Evolutionary conservation across 805 yeast species (phyloP).

Genomic region (Naumovozyma dairenensis): DNA sequence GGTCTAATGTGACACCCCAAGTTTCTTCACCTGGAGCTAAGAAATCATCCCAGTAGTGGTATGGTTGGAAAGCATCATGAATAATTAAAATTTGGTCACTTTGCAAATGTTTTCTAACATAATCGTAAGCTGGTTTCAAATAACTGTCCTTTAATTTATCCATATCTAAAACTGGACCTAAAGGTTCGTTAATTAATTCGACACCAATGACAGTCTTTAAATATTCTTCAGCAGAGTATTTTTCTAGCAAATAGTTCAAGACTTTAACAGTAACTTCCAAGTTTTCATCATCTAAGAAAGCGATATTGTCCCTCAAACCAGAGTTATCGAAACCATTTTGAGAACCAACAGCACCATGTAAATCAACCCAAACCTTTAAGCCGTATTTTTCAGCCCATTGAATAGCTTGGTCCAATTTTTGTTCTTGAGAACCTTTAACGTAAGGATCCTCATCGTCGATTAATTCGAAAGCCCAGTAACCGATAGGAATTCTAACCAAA

Average conservation of each 20-base stretch:
- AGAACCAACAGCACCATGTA: conserved; percentile 95
- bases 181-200: conserved; percentile 83
- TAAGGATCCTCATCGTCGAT: conserved; percentile 62
- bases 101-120: conserved; percentile 44
- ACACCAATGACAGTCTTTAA: conserved; percentile 72
- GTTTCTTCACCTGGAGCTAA: conserved; percentile 33
- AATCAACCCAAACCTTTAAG: conserved; percentile 78
- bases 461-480: conserved; percentile 81
- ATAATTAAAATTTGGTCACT: conserved; percentile 51
- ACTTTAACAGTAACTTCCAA: conserved; percentile 46
- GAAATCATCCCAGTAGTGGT: conserved; percentile 54
- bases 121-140: conserved; percentile 52
- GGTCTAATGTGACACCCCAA: conserved; percentile 73
- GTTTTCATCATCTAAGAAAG: conserved; percentile 45
- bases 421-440: conserved; percentile 62
- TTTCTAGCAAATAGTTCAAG: conserved; percentile 42
- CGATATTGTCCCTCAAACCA: conserved; percentile 58
- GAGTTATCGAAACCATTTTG: conserved; percentile 96
- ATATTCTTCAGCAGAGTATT: conserved; percentile 54
- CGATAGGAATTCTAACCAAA: conserved; percentile 82
- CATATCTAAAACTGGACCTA: conserved; percentile 60
- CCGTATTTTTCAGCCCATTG: conserved; percentile 57
- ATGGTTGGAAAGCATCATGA: conserved; percentile 72
- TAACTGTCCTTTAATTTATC: conserved; percentile 43
- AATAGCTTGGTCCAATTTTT: conserved; percentile 65